Evolutionary conservation across 768 basidiomycete genomes (phyloP).

Genomic region (Tylopilus sp.): DNA sequence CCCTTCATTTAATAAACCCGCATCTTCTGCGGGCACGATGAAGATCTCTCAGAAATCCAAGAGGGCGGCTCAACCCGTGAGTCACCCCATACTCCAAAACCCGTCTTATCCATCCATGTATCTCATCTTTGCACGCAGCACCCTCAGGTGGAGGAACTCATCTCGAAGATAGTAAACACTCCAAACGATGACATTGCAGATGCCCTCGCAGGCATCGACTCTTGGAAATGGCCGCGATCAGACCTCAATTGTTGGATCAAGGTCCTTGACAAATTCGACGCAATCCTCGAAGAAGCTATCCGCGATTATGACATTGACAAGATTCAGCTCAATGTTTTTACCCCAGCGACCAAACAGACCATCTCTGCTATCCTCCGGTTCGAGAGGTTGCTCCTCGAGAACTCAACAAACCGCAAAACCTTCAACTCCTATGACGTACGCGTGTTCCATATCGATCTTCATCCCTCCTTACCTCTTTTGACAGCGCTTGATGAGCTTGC

Average conservation of each 20-base stretch:
- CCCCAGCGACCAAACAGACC: conserved; percentile 66
- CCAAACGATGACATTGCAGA: conserved; percentile 68
- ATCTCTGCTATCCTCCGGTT: conserved; percentile 85
- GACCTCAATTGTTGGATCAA: conserved; percentile 97
- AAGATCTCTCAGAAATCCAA: conserved; percentile 86
- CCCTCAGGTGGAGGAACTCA: conserved; percentile 77
- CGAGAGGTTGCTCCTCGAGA: conserved; percentile 87
- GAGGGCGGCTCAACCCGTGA: conserved; percentile 74
- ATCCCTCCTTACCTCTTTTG: conserved; percentile 5
- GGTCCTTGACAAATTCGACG: conserved; percentile 94
- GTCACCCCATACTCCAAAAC: conserved; percentile 25
- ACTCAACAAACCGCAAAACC: conserved; percentile 96
- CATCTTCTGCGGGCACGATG: conserved; percentile 64
- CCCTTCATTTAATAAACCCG: conserved; percentile 22
- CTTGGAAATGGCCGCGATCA: conserved; percentile 94
- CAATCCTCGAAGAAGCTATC: conserved; percentile 78
- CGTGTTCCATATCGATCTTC: conserved; percentile 8
- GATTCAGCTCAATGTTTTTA: conserved; percentile 78
- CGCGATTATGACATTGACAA: conserved; percentile 83
- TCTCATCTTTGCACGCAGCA: conserved; percentile 44
- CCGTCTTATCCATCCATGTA: not conserved
- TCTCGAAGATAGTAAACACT: conserved; percentile 62
- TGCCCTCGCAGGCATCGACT: conserved; percentile 63
- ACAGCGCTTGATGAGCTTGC: conserved; percentile 85
- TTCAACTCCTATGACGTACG: conserved; percentile 96